Base-by-base conservation (phyloP, 805 yeast species). In the Candida pini region DNA sequence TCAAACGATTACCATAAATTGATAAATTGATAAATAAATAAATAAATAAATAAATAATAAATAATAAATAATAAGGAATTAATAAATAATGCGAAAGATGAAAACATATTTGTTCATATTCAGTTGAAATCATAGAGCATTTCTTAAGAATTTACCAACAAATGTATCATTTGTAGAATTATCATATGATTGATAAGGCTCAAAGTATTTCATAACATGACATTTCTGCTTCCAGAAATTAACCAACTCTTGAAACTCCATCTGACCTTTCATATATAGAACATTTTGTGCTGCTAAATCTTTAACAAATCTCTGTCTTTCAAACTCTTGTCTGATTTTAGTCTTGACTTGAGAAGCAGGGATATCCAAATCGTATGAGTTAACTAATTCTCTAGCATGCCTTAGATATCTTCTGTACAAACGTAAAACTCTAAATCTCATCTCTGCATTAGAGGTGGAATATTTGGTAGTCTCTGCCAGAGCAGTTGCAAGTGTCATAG, bases 201-300 rank as follows among this genome's bases (percentile, higher is more conserved):
- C 84, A 49, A 85, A 85, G 66, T 80, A 85, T 62, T 81, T 76
- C 78, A 82, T 68, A 29, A 85, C 86, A 60, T 85, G 94, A 44
- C 89, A 75, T 55, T 76, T 78, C 68, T 86, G 95, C 60, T 85
- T 86, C 95, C 95, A 85, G 67, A 85, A 85, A 63, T 86, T 86
- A 51, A 80, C 71, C 53, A 84, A 70, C 56, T 85, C 95, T 64
- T 85, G 95, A 62, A 78, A 86, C 59, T 86, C 95, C 92, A 83
- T 83, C 53, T 83, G 88, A 6, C 90, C 95, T 65, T 84, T 82
- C 64, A 83, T 77, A 47, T 76, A 75, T 38, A 86, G 66, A 13
- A 82, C 71, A 60, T 85, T 86, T 44, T 71, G 68, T 30, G 81
- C 73, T 22, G 75, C 74, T 45, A 80, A 57, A 52, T 81, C 86